These are phyloP conservation scores for Persicaria maculosa DNA, from an alignment of 148 eudicot species.

Conservation along the genomic window DNA sequence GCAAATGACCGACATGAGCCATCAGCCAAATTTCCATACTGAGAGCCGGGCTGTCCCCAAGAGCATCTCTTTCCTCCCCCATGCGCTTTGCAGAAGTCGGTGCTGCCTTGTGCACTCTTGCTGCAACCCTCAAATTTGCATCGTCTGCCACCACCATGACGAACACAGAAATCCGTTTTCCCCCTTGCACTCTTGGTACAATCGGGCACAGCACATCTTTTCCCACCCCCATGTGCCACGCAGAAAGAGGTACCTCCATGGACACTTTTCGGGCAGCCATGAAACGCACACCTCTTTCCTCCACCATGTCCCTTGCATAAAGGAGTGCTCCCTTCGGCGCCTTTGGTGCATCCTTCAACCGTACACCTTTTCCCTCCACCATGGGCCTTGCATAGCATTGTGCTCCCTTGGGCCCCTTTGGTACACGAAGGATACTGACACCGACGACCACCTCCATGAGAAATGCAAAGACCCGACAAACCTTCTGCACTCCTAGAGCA, in stretches of 20 bases:
- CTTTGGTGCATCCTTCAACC: slow-evolving; percentile 65
- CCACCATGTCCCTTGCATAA: slow-evolving; percentile 98
- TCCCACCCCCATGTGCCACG: slow-evolving; percentile 97
- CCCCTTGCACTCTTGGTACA: slow-evolving; percentile 97
- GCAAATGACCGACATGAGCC: slow-evolving; percentile 66
- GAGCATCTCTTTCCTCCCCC: slow-evolving; percentile 41
- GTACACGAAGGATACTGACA: slow-evolving; percentile 67
- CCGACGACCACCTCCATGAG: slow-evolving; percentile 94
- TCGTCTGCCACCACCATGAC: slow-evolving; percentile 95
- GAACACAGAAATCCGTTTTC: slow-evolving; percentile 78
- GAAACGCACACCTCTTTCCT: slow-evolving; percentile 77
- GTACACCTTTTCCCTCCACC: slow-evolving; percentile 96
- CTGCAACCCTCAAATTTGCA: slow-evolving; percentile 70
- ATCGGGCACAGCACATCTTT: slow-evolving; percentile 69
- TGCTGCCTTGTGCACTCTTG: slow-evolving; percentile 86
- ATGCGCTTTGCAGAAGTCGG: too few species aligned
- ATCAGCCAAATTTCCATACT: slow-evolving; percentile 40
- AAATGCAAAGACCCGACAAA: slow-evolving; percentile 86
- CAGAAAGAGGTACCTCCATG: slow-evolving; percentile 94
- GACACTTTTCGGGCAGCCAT: slow-evolving; percentile 87
- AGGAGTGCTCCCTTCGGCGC: slow-evolving; percentile 92
- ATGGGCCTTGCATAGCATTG: slow-evolving; percentile 91
- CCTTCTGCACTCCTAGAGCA: slow-evolving; percentile 96
- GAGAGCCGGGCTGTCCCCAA: slow-evolving; percentile 82
- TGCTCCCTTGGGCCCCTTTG: slow-evolving; percentile 98